Conservation (phyloP, 2,329 filamentous ascomycete genomes). For the Elsinoe fawcettii region DNA sequence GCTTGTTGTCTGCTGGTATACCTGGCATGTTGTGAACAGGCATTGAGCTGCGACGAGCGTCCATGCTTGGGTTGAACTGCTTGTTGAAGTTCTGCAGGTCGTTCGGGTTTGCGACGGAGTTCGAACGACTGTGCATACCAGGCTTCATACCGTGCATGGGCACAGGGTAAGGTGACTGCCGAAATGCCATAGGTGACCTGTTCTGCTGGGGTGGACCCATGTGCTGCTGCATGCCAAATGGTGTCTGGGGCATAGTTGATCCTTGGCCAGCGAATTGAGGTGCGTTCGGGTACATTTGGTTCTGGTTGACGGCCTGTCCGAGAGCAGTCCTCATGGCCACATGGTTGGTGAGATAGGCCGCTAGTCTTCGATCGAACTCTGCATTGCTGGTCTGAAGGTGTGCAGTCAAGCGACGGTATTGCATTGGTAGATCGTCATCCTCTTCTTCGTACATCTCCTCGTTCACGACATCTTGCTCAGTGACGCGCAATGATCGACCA, state of each 20-base stretch:
- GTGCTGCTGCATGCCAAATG: conserved; percentile 21
- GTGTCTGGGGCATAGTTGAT: not conserved
- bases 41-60: conserved; percentile 38
- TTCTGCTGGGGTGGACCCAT: conserved; percentile 24
- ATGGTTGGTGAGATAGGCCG: conserved; percentile 51
- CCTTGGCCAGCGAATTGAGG: conserved; percentile 35
- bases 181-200: conserved; percentile 26
- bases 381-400: conserved; percentile 54
- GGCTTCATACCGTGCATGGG: conserved; percentile 25
- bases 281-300: conserved; percentile 31
- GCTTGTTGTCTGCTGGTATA: conserved; percentile 21
- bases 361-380: conserved; percentile 55
- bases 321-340: conserved; percentile 48
- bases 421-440: conserved; percentile 67
- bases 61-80: conserved; percentile 17
- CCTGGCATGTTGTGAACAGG: conserved; percentile 24
- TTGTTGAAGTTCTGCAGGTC: conserved; percentile 21
- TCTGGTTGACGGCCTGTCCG: conserved; percentile 38
- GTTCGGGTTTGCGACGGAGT: conserved; percentile 39
- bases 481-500: conserved; percentile 72
- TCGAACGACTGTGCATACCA: conserved; percentile 35
- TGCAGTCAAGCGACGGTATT: conserved; percentile 56
- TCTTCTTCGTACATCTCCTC: conserved; percentile 97
- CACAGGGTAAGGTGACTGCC: conserved; percentile 38
- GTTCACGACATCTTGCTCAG: conserved; percentile 75